Evolutionary conservation across 306 rosid species (phyloP).

Genomic region (Vigna angularis): DNA sequence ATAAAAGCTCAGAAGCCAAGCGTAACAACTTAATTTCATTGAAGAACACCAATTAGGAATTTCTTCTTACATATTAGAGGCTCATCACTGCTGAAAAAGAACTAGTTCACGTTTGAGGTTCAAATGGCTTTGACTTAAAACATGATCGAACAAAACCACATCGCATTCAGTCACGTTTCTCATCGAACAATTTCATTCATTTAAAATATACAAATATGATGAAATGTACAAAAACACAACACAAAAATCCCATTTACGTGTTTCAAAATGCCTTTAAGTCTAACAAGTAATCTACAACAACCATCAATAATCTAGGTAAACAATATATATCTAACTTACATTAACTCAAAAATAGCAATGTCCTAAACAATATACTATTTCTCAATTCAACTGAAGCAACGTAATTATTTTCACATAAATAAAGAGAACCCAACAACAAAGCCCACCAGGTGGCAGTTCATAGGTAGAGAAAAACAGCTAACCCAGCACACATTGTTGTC

Average conservation of each 20-base stretch:
- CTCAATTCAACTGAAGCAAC: neutral
- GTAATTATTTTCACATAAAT: too few species aligned
- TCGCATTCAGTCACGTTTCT: neutral
- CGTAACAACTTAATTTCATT: constrained; percentile 60
- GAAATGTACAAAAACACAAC: neutral
- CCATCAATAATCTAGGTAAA: neutral
- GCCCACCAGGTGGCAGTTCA: too few species aligned
- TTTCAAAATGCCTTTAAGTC: neutral
- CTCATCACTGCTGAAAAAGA: constrained; percentile 47
- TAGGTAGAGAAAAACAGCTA: too few species aligned
- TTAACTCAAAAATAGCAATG: neutral
- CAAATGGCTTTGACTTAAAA: neutral
- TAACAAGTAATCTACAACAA: neutral
- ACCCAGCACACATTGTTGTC: too few species aligned
- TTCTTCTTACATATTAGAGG: constrained; percentile 59
- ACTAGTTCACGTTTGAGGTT: neutral
- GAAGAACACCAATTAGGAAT: constrained; percentile 38
- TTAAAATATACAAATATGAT: neutral
- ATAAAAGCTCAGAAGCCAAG: constrained; percentile 70
- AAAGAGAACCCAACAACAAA: too few species aligned
- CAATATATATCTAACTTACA: neutral
- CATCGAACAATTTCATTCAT: neutral
- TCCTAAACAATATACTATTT: neutral
- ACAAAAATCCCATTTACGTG: neutral
- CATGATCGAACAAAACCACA: too few species aligned